A percentile compares a stretch with the other conserved stretches of the same genome.
Conservation (phyloP, 768 basidiomycete species). For the Pleurotus eryngii region DNA sequence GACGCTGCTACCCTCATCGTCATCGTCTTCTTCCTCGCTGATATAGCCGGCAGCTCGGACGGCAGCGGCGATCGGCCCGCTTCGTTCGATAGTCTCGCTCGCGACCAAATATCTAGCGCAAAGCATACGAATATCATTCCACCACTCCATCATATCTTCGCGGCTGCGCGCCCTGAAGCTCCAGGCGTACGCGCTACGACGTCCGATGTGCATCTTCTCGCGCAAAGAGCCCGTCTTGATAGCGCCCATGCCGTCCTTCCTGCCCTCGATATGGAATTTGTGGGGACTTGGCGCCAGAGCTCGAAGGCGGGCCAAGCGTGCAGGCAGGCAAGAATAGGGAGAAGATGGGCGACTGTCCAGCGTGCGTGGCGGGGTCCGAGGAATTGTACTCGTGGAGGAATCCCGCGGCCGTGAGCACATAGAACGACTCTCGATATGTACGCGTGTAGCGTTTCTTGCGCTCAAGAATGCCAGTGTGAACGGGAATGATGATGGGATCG, state of each 20-base stretch:
- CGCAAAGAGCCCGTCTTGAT: conserved; percentile 55
- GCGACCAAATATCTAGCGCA: conserved; percentile 93
- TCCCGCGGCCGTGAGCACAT: conserved; percentile 91
- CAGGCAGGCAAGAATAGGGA: conserved; percentile 91
- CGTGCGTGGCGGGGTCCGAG: conserved; percentile 60
- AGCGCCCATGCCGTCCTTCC: conserved; percentile 76
- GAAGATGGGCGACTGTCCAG: conserved; percentile 64
- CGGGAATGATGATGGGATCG: conserved; percentile 79
- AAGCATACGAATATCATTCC: conserved; percentile 95
- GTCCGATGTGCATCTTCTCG: conserved; percentile 26
- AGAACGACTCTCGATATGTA: conserved; percentile 81
- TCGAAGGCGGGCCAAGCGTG: conserved; percentile 89
- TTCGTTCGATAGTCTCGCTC: conserved; percentile 88
- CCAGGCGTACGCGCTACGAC: conserved; percentile 62
- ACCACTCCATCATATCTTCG: conserved; percentile 99
- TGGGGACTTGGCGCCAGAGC: conserved; percentile 63
- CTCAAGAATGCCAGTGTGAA: conserved; percentile 88
- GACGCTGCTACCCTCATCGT: conserved; percentile 61
- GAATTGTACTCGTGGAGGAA: conserved; percentile 91
- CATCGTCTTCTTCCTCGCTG: conserved; percentile 69
- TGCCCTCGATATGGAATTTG: conserved; percentile 97
- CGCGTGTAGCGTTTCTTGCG: conserved; percentile 95
- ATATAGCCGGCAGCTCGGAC: conserved; percentile 86
- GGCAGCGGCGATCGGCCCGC: conserved; percentile 89
- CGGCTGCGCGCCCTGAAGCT: conserved; percentile 85